Evolutionary conservation across 345 rosid genomes (phyloP), one percentile per base, ranked within the genome.

Genomic region (Pistacia integerrima): DNA sequence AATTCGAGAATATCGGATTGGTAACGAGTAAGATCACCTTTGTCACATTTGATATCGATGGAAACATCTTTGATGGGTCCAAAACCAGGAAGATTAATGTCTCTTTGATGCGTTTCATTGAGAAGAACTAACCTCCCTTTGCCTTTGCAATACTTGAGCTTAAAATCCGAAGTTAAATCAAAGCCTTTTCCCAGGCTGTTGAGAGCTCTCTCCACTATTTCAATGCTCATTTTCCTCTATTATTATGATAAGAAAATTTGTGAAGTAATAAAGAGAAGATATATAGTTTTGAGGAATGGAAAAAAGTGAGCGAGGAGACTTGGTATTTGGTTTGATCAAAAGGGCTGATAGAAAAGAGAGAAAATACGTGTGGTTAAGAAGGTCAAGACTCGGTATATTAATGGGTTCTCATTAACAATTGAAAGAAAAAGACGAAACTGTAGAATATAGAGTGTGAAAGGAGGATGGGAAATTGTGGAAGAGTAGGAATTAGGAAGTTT

Each of bases 1-100:
- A 96, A 96, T 25, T 86, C 91, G 8, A 96, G 97, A 74, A 93
- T 86, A 76, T 91, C 99, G 5, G 98, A 90, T 70, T 89, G 97
- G 13, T 87, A 88, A 20, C 98, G 89, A 73, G 83, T 76, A 0
- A 88, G 88, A 22, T 96, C 99, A n/a, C 99, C 99, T 81, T 96
- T 93, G 71, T 93, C 98, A 59, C 93, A 93, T 74, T 78, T 87
- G 62, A 96, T 90, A 76, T 92, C 97, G 48, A 74, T 25, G 41
- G 99, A 85, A 41, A 93, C 97, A 68, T 82, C 87, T 1, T 58
- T n/a, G 28, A 88, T 11, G 65, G 78, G 28, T 6, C 94, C 97
- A 54, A 88, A 92, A 20, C 97, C 88, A 11, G 97, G 99, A 33
- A 93, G 49, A 11, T 72, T 22, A 8, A 93, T 56, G 18, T 91